Percentiles rank a stretch among this genome's conserved stretches.
These are phyloP conservation scores for Galerina sulciceps DNA, from an alignment of 768 basidiomycete genomes.

Conservation along the genomic window DNA sequence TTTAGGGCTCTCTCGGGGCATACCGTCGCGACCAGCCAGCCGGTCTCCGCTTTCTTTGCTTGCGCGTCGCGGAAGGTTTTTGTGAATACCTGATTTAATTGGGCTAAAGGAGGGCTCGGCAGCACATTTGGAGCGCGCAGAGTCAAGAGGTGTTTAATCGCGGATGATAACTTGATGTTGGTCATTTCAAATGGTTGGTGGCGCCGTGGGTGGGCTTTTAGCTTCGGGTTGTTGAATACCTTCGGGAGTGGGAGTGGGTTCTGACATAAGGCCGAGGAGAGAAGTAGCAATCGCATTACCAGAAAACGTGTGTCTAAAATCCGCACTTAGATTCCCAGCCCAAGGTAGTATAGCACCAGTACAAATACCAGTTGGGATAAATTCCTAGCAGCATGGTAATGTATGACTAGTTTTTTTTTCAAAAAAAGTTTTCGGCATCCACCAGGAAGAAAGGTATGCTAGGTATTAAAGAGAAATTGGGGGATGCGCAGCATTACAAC, in stretches of 20 bases:
- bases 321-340: constrained; percentile 8
- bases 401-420: not conserved
- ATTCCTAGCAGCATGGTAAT: constrained; percentile 13
- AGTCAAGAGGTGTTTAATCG: constrained; percentile 74
- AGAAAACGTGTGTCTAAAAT: not conserved
- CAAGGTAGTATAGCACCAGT: constrained; percentile 9
- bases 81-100: constrained; percentile 58
- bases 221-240: not conserved
- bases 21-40: constrained; percentile 83
- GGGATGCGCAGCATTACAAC: constrained; percentile 26
- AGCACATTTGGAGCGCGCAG: constrained; percentile 66
- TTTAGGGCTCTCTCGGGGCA: constrained; percentile 26
- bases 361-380: constrained; percentile 9
- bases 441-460: constrained; percentile 3
- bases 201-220: too few relatives aligned
- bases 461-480: constrained; percentile 6
- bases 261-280: not conserved
- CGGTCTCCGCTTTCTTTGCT: constrained; percentile 67
- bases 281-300: not conserved
- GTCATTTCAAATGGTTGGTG: constrained; percentile 18
- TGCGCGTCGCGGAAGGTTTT: constrained; percentile 71
- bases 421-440: constrained; percentile 1
- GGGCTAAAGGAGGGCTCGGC: constrained; percentile 57
- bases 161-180: constrained; percentile 52
- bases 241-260: not conserved